Conservation (phyloP, 305 asterid species). For the Solanum hybrid region DNA sequence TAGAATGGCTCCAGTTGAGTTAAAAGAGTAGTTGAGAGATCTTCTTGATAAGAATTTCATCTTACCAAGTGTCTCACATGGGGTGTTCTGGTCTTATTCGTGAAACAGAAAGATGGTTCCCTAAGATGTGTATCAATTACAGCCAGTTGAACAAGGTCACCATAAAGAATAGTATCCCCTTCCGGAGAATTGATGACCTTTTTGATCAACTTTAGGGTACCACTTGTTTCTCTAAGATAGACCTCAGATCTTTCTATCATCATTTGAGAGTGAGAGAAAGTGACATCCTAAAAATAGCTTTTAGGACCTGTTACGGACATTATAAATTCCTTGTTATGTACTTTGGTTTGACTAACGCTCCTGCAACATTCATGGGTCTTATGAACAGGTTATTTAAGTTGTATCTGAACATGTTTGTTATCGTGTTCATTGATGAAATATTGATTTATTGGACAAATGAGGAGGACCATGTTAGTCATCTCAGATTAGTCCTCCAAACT, state of each 20-base stretch:
- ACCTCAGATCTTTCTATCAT: neutral
- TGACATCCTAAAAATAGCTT: neutral
- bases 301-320: neutral
- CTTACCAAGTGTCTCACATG: neutral
- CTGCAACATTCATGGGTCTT: neutral
- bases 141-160: neutral
- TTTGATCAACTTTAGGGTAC: neutral
- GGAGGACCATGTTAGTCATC: neutral
- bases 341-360: neutral
- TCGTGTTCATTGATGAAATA: too few species aligned
- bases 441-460: too few species aligned
- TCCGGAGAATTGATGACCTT: neutral
- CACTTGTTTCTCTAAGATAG: neutral
- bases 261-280: neutral
- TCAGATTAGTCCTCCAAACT: neutral
- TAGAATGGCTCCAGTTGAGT: neutral
- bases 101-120: neutral
- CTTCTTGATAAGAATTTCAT: neutral
- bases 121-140: neutral
- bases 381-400: too few species aligned
- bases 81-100: neutral
- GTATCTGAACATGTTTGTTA: neutral
- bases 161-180: neutral
- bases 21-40: neutral
- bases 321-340: neutral